Base-by-base conservation (phyloP, 2,329 filamentous ascomycete species). In the Alternaria triticimaculans region DNA sequence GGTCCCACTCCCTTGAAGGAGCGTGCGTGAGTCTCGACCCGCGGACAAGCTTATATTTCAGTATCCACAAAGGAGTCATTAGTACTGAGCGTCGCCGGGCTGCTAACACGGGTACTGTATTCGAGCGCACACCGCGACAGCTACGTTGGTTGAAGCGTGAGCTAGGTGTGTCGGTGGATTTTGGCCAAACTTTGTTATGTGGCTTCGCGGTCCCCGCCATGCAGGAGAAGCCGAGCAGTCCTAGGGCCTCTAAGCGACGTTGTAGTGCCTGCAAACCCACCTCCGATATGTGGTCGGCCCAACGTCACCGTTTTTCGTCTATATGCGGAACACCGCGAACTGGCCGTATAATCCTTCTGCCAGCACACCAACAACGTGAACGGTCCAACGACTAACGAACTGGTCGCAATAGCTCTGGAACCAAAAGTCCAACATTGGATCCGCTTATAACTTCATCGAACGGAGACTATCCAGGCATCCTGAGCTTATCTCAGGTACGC, bases 1-100 rank as follows among this genome's bases (percentile, higher is more conserved):
- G 26, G 28, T 64, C 63, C 68, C 66, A 66, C 46, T 41, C 55
- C 61, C 48, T 18, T 25, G 50, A 30, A 57, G 65, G 28, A 44
- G 26, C 41, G 49, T 53, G 56, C 61, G 55, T 62, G 59, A 60
- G 62, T 54, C 63, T 49, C 53, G 55, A 60, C 69, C 66, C 67
- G 63, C 67, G 61, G 66, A 64, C 57, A 46, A 49, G 62, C 62
- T 71, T 64, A 55, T 72, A 60, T 63, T 64, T 57, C 53, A 30
- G 66, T 61, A 56, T 48, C 53, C 56, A 60, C 58, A 60, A 28
- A 26, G 50, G 37, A 43, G 28, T 46, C 37, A 12, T 44, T 62
- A 54, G 48, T 25, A 46, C 43, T 30, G 48, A 51, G 48, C 37
- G 55, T 58, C 28, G 55, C 25, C 45, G 20, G 37, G 26, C 49